Evolutionary conservation across 257 asterid species (phyloP).

Genomic region (Osmanthus fragrans): DNA sequence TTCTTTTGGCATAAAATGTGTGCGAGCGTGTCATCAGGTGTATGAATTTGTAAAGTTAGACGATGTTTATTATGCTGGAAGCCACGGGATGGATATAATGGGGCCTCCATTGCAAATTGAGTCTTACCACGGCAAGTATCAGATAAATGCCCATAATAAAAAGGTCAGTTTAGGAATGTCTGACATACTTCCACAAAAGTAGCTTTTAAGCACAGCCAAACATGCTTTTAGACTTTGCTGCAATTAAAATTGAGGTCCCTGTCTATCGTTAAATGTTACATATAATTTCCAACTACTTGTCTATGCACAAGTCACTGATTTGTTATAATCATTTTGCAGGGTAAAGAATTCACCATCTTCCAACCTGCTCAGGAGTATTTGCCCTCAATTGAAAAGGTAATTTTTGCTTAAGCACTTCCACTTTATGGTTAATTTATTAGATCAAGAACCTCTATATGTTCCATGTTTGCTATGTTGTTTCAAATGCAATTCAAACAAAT

Average conservation of each 20-base stretch:
- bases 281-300: no score
- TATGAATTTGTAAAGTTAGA: constrained; percentile 72
- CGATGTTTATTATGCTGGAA: constrained; percentile 82
- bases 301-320: neutral
- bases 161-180: constrained; percentile 27
- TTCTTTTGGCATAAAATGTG: neutral
- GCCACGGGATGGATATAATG: constrained; percentile 95
- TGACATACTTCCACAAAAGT: neutral
- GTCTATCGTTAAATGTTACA: neutral
- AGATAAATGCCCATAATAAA: constrained; percentile 39
- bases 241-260: neutral
- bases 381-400: constrained; percentile 64
- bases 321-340: constrained; percentile 34
- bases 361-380: constrained; percentile 84
- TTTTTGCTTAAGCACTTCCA: neutral
- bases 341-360: constrained; percentile 58
- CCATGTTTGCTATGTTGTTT: no score
- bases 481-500: neutral
- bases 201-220: neutral
- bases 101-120: constrained; percentile 51
- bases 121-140: constrained; percentile 52
- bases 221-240: neutral
- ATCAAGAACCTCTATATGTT: neutral
- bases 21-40: constrained; percentile 40
- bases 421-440: neutral